Evolutionary conservation across 768 basidiomycete genomes (phyloP).

Genomic region (Rhizopogon vinicolor): DNA sequence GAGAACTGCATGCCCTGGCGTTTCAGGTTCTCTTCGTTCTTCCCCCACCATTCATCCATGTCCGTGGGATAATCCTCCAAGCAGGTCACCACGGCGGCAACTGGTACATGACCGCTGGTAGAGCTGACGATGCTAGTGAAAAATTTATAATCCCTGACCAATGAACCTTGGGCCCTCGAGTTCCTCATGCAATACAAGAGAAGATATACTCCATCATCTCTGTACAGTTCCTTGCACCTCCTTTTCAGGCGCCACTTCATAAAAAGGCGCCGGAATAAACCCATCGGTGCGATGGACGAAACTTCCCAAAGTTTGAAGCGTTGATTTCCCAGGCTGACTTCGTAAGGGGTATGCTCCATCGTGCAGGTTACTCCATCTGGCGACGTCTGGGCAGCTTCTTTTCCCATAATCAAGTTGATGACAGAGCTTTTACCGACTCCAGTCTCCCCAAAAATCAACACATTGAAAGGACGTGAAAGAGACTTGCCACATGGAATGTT

Average conservation of each 20-base stretch:
- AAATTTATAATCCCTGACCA: slow-evolving; percentile 22
- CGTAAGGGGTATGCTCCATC: slow-evolving; percentile 23
- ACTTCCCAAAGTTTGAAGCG: slow-evolving; percentile 27
- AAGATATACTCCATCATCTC: slow-evolving; percentile 25
- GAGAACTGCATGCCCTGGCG: slow-evolving; percentile 31
- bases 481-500: neutral
- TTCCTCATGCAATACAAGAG: slow-evolving; percentile 31
- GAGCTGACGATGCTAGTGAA: slow-evolving; percentile 21
- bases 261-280: slow-evolving; percentile 11
- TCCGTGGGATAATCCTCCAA: slow-evolving; percentile 27
- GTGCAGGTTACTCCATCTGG: slow-evolving; percentile 31
- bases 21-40: slow-evolving; percentile 26
- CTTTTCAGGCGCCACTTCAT: slow-evolving; percentile 19
- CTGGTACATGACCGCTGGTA: slow-evolving; percentile 25
- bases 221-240: slow-evolving; percentile 24
- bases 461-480: slow-evolving; percentile 16
- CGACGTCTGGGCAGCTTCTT: slow-evolving; percentile 25
- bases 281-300: slow-evolving; percentile 25
- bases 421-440: slow-evolving; percentile 41
- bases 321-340: slow-evolving; percentile 11
- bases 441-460: slow-evolving; percentile 41
- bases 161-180: slow-evolving; percentile 18
- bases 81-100: slow-evolving; percentile 27
- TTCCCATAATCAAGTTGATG: slow-evolving; percentile 35
- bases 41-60: slow-evolving; percentile 36